A percentile compares a stretch with the other conserved stretches of the same genome.
Evolutionary conservation across 805 yeast genomes (phyloP).

Genomic region (Candida adriatica): DNA sequence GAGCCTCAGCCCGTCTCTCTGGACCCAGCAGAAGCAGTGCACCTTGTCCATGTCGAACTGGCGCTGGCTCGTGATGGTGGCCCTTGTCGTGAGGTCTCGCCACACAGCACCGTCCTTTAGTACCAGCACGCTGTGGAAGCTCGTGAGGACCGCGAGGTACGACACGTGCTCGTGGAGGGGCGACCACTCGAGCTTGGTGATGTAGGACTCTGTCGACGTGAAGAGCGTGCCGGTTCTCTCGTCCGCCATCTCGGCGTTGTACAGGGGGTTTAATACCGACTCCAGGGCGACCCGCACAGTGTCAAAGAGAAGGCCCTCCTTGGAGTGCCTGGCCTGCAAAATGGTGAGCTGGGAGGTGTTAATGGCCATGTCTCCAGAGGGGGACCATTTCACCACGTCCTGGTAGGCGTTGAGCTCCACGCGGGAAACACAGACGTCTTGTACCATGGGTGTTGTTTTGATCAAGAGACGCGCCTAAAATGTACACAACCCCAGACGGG

Average conservation of each 20-base stretch:
- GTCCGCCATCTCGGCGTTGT: constrained; percentile 9
- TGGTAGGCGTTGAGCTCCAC: constrained; percentile 10
- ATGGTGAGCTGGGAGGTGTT: constrained; percentile 19
- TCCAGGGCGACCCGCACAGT: constrained; percentile 11
- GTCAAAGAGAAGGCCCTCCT: constrained; percentile 13
- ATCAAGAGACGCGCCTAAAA: no score
- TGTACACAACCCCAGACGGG: no score
- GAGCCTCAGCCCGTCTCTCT: constrained; percentile 5
- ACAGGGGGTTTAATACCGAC: constrained; percentile 10
- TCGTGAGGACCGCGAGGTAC: constrained; percentile 18
- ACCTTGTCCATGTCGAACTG: constrained; percentile 14
- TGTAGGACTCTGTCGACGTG: constrained; percentile 9
- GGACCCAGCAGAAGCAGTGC: constrained; percentile 18
- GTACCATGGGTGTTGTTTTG: no score
- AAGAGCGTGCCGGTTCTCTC: constrained; percentile 15
- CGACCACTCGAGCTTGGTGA: constrained; percentile 17
- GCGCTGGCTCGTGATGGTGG: constrained; percentile 3
- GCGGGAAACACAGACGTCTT: constrained; percentile 11
- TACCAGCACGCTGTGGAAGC: constrained; percentile 12
- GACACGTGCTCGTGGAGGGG: constrained; percentile 15
- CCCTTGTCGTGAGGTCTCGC: constrained; percentile 10
- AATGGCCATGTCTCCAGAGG: constrained; percentile 21
- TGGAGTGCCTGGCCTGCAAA: constrained; percentile 16
- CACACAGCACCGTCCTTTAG: constrained; percentile 12
- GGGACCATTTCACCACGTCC: constrained; percentile 18